Evolutionary conservation across 1,284 basidiomycete species (phyloP).

Genomic region (Leccinum cinnamomeum): DNA sequence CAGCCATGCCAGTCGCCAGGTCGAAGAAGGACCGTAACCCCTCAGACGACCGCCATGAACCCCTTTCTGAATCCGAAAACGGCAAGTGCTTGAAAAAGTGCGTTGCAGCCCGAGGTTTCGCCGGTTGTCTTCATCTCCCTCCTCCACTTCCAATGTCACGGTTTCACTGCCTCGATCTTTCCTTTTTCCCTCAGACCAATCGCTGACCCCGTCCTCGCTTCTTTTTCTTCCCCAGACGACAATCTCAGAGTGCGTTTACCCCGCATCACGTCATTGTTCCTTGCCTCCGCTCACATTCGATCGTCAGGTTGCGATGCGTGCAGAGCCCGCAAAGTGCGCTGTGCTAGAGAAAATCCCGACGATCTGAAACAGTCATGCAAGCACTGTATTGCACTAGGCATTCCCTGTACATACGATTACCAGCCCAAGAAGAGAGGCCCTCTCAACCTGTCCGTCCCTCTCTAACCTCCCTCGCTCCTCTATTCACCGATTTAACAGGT

Average conservation of each 20-base stretch:
- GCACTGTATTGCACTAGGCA: slow-evolving; percentile 78
- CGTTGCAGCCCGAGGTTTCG: slow-evolving; percentile 42
- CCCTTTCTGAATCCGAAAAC: slow-evolving; percentile 60
- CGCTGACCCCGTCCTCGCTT: slow-evolving; percentile 21
- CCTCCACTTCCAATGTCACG: slow-evolving; percentile 27
- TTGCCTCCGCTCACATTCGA: slow-evolving; percentile 14
- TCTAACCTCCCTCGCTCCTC: neutral
- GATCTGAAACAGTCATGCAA: slow-evolving; percentile 77
- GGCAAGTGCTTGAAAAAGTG: slow-evolving; percentile 72
- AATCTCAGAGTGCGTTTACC: slow-evolving; percentile 66
- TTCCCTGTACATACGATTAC: slow-evolving; percentile 87
- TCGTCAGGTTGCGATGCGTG: slow-evolving; percentile 77
- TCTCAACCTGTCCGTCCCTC: slow-evolving; percentile 72
- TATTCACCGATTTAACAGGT: slow-evolving; percentile 42
- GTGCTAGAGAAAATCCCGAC: slow-evolving; percentile 73
- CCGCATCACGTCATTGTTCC: slow-evolving; percentile 14
- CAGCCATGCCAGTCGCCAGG: slow-evolving; percentile 60
- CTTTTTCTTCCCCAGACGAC: slow-evolving; percentile 53
- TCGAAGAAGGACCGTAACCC: slow-evolving; percentile 59
- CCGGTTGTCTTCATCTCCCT: slow-evolving; percentile 30
- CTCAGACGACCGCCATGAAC: slow-evolving; percentile 52
- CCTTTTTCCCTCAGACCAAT: slow-evolving; percentile 14
- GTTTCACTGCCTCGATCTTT: slow-evolving; percentile 25
- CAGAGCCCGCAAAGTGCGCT: slow-evolving; percentile 78
- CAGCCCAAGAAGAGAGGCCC: slow-evolving; percentile 90